Evolutionary conservation across 2,329 filamentous ascomycete species (phyloP), one percentile per base, ranked within the genome.

Genomic region (Teratosphaeria zuluensis): DNA sequence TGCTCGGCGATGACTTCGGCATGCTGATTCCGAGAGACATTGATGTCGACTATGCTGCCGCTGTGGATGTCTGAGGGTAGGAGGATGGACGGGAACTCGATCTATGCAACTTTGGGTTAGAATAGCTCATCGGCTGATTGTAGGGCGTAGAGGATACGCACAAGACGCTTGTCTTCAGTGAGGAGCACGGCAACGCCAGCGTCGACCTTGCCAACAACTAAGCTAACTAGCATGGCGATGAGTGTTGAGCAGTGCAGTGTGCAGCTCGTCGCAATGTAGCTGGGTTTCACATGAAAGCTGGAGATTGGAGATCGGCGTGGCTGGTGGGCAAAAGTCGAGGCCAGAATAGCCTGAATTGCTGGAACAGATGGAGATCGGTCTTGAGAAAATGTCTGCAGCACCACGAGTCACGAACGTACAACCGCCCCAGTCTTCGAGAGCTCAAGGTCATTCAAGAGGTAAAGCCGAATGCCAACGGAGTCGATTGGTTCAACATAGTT

Each of bases 181-280:
- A 99, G 80, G 58, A 99, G 86, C 62, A 99, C 94, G 55, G 94
- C 95, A 72, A 99, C 92, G 76, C 94, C 94, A 70, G 94, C 94
- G 77, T 99, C 94, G 77, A 99, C 94, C 80, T 99, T 99, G 80
- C 94, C 94, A 76, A 99, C 94, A 55, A 92, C 97, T 73, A 99
- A 83, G 66, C 94, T 97, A 77, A 99, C 90, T 71, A 97, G 83
- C 94, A 99, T 97, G 55, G 73, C 81, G 58, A n/a, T 21, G n/a
- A 19, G 4, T 48, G 3, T 4, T 48, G 19, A 5, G n/a, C 42
- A 24, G 21, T n/a, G 16, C 19, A 19, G 19, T 19, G 19, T 21
- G 19, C n/a, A 48, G 5, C 16, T n/a, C 2, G 42, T 48, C 6
- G 42, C 19, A 21, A 48, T 48, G 4, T 9, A 21, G 16, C 16